phyloP scores from a whole-genome alignment of 176 grass and related monocot genomes.

The Phoenix dactylifera region DNA sequence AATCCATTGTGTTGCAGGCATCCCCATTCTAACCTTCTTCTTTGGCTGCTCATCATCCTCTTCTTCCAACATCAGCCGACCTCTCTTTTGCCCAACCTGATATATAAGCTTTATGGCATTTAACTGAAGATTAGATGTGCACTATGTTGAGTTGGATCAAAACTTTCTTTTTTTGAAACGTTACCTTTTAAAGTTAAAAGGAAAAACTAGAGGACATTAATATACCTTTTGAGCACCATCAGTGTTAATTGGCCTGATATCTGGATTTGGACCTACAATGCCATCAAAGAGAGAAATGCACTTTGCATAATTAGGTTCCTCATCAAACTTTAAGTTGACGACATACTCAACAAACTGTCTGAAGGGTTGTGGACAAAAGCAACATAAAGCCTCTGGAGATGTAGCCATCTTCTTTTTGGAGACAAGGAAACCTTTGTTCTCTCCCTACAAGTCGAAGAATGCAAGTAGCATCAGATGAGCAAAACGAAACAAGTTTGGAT shows the following conservation, averaged over 20 bases:
- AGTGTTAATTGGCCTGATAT: conserved; percentile 95
- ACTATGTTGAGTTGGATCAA: no score
- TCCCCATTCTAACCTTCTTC: conserved; percentile 92
- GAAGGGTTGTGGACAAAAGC: conserved; percentile 76
- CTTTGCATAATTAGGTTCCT: conserved; percentile 95
- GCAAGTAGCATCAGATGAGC: conserved; percentile 14
- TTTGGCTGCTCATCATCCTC: conserved; percentile 90
- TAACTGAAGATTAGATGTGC: conserved; percentile 43
- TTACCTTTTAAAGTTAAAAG: not conserved
- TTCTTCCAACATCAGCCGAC: conserved; percentile 73
- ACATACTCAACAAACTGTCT: conserved; percentile 94
- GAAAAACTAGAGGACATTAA: conserved; percentile 5
- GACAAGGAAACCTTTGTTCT: conserved; percentile 95
- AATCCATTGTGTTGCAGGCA: conserved; percentile 98
- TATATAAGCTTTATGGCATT: conserved; percentile 71
- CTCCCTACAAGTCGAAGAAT: conserved; percentile 47
- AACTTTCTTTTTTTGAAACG: conserved; percentile 1
- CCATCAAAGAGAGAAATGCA: conserved; percentile 90
- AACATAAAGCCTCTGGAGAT: conserved; percentile 80
- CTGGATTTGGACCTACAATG: conserved; percentile 85
- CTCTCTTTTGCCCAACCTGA: conserved; percentile 97
- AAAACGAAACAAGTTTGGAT: conserved; percentile 11
- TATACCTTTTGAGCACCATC: conserved; percentile 98
- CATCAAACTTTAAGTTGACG: conserved; percentile 99
- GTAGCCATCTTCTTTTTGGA: conserved; percentile 99